A percentile compares a stretch with the other conserved stretches of the same genome.
These are phyloP conservation scores for Nephromyces sp. DNA, from an alignment of 169 alveolate genomes.

Conservation along the genomic window DNA sequence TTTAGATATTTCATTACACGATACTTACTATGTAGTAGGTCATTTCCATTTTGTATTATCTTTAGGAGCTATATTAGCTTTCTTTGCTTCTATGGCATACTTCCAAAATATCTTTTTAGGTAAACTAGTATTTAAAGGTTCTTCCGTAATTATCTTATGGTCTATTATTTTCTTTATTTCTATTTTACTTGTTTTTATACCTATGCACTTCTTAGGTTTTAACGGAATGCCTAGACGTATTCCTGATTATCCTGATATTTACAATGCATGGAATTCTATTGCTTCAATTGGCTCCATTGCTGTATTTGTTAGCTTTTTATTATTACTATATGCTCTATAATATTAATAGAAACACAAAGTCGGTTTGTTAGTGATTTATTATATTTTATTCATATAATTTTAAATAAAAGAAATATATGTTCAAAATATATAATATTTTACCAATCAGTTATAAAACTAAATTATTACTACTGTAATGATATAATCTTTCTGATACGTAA, in stretches of 20 bases:
- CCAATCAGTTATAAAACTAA: too few relatives aligned
- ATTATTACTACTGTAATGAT: too few relatives aligned
- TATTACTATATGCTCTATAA: neutral
- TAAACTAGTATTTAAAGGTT: neutral
- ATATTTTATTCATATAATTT: too few relatives aligned
- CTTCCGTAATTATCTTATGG: constrained; percentile 18
- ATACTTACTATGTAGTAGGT: constrained; percentile 39
- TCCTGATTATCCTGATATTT: constrained; percentile 63
- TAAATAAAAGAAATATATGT: too few relatives aligned
- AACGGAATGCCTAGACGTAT: constrained; percentile 62
- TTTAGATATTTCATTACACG: constrained; percentile 10
- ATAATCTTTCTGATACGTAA: too few relatives aligned
- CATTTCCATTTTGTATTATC: constrained; percentile 60
- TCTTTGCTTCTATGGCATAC: constrained; percentile 14
- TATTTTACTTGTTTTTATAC: constrained; percentile 44
- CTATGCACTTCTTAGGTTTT: constrained; percentile 61
- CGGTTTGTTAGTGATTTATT: too few relatives aligned
- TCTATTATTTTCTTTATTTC: constrained; percentile 38
- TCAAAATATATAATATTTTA: too few relatives aligned
- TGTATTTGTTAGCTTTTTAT: neutral
- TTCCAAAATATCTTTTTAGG: neutral
- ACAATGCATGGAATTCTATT: constrained; percentile 39
- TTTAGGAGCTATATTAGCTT: constrained; percentile 49
- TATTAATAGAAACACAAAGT: too few relatives aligned
- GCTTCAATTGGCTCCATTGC: neutral